These are phyloP conservation scores for Populus ilicifolia DNA, from an alignment of 345 rosid genomes.

Conservation along the genomic window DNA sequence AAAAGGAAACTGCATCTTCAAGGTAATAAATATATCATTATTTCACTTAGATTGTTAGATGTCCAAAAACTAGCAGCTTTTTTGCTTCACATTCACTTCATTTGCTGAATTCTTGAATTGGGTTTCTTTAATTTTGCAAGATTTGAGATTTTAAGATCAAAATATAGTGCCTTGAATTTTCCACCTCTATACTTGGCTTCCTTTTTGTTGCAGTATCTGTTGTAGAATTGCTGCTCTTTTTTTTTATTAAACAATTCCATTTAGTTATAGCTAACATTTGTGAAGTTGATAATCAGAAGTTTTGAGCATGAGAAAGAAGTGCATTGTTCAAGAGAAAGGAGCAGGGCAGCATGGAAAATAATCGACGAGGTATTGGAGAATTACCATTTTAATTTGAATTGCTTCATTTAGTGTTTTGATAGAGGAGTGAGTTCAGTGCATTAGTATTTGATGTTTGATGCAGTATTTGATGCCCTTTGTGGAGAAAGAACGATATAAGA, in stretches of 20 bases:
- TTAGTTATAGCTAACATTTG: neutral
- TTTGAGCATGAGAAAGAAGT: slow-evolving; percentile 22
- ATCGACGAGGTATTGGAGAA: slow-evolving; percentile 13
- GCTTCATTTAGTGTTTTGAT: neutral
- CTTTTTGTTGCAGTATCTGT: neutral
- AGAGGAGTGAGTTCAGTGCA: no score
- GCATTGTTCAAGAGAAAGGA: slow-evolving; percentile 29
- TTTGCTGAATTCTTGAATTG: slow-evolving; percentile 3
- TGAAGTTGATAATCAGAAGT: slow-evolving; percentile 20
- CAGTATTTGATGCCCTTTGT: slow-evolving; percentile 36
- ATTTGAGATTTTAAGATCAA: neutral
- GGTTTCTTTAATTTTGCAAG: slow-evolving; percentile 1
- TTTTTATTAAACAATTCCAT: neutral
- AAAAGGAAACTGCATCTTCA: slow-evolving; percentile 30
- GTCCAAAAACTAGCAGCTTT: neutral
- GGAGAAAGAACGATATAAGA: slow-evolving; percentile 19
- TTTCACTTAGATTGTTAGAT: no score
- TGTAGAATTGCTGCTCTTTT: neutral
- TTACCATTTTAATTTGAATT: neutral
- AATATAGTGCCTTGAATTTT: neutral
- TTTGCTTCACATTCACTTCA: neutral
- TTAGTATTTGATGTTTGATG: neutral
- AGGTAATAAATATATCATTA: slow-evolving; percentile 30
- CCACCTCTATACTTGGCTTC: no score
- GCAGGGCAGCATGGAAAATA: slow-evolving; percentile 32